Conservation (phyloP, 2,329 filamentous ascomycete genomes). For the Cercospora berteroae region DNA sequence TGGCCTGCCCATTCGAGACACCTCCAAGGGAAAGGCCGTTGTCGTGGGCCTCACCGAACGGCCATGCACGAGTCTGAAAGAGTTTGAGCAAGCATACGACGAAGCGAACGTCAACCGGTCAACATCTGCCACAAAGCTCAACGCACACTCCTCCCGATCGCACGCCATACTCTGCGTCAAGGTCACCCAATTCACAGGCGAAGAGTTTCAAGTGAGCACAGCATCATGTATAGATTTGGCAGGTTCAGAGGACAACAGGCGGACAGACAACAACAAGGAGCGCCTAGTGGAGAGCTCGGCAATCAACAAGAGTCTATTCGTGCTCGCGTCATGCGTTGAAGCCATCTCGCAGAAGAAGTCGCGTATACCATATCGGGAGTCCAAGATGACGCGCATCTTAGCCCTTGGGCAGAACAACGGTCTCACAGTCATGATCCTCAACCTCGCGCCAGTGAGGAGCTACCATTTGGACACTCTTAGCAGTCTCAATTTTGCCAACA, state of each 20-base stretch:
- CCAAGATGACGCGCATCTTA: constrained; percentile 94
- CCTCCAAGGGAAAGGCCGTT: constrained; percentile 89
- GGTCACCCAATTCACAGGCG: constrained; percentile 70
- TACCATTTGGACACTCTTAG: constrained; percentile 93
- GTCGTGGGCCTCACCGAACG: constrained; percentile 85
- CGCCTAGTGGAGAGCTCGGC: constrained; percentile 90
- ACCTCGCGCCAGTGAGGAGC: constrained; percentile 83
- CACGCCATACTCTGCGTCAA: constrained; percentile 93
- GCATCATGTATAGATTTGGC: constrained; percentile 93
- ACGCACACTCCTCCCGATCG: constrained; percentile 94
- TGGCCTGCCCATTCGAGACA: constrained; percentile 84
- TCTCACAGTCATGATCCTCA: constrained; percentile 93
- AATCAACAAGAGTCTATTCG: constrained; percentile 97
- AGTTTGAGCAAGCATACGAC: constrained; percentile 83
- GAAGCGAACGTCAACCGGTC: constrained; percentile 80
- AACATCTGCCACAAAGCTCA: constrained; percentile 94
- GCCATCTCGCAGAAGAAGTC: constrained; percentile 75
- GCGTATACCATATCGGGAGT: constrained; percentile 88
- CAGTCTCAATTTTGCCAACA: constrained; percentile 90
- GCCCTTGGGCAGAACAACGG: constrained; percentile 93
- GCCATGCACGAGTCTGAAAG: constrained; percentile 77
- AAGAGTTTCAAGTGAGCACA: constrained; percentile 71
- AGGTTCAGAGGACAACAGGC: constrained; percentile 90
- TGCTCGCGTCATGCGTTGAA: constrained; percentile 91
- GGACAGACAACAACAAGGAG: constrained; percentile 91